Conservation (phyloP, 148 eudicot genomes). For the Euryodendron excelsum region DNA sequence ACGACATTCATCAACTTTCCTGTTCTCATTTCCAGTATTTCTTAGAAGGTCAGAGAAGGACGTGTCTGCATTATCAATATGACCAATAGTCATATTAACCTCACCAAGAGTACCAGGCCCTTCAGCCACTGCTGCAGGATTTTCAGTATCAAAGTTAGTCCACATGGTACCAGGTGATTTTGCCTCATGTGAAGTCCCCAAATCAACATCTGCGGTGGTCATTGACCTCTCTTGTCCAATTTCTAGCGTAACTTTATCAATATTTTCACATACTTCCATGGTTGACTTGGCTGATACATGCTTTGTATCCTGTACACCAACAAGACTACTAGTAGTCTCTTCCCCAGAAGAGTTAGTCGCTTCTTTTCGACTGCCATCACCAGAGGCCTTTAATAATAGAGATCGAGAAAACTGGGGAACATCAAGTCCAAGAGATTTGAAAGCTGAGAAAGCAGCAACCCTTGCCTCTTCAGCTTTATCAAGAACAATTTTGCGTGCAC, state of each 20-base stretch:
- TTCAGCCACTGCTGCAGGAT: slow-evolving; percentile 20
- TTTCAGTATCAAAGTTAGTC: slow-evolving; percentile 16
- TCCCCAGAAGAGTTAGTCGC: slow-evolving; percentile 48
- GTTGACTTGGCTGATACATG: slow-evolving; percentile 22
- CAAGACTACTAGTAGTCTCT: slow-evolving; percentile 40
- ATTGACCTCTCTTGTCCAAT: slow-evolving; percentile 33
- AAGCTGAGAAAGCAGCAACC: slow-evolving; percentile 88
- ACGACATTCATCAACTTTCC: slow-evolving; percentile 15
- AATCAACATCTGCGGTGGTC: slow-evolving; percentile 25
- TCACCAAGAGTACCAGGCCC: slow-evolving; percentile 16
- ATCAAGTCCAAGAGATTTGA: slow-evolving; percentile 87
- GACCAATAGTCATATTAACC: background rate
- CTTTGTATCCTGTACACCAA: slow-evolving; percentile 30
- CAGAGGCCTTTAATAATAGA: slow-evolving; percentile 32
- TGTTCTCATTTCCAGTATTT: slow-evolving; percentile 21
- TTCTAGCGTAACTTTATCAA: slow-evolving; percentile 23
- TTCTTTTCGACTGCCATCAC: slow-evolving; percentile 33
- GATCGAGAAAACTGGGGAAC: slow-evolving; percentile 67
- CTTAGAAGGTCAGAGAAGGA: slow-evolving; percentile 10
- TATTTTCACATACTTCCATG: slow-evolving; percentile 14
- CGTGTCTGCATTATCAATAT: slow-evolving; percentile 15
- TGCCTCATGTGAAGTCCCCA: slow-evolving; percentile 28
- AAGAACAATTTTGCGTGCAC: slow-evolving; percentile 87
- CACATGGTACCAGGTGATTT: slow-evolving; percentile 27
- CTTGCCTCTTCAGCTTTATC: slow-evolving; percentile 99